These are phyloP conservation scores for Pyrus betulifolia DNA, from an alignment of 306 rosid species.

Conservation along the genomic window DNA sequence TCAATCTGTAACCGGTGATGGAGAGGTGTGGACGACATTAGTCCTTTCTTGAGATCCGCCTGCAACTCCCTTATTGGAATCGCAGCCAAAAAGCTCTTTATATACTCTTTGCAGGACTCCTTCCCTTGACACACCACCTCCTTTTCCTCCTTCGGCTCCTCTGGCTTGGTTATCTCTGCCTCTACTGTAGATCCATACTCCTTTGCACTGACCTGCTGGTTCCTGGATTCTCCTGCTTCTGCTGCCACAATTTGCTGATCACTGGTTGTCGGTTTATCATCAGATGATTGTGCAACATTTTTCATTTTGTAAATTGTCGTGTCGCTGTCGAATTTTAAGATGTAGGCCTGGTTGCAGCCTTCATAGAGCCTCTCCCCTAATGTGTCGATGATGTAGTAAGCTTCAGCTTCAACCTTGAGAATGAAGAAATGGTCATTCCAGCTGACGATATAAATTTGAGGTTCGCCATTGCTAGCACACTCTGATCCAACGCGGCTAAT, in stretches of 20 bases:
- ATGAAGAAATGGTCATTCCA: constrained; percentile 99
- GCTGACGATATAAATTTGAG: constrained; percentile 75
- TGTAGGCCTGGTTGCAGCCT: constrained; percentile 89
- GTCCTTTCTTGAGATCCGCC: constrained; percentile 89
- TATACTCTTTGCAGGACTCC: constrained; percentile 93
- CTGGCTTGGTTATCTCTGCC: constrained; percentile 18
- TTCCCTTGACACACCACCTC: constrained; percentile 72
- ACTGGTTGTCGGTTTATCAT: constrained; percentile 32
- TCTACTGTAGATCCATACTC: constrained; percentile 35
- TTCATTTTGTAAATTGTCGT: constrained; percentile 52
- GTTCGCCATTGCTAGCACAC: constrained; percentile 39
- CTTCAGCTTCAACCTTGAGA: constrained; percentile 85
- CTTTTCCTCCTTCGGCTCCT: constrained; percentile 48
- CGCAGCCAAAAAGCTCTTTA: constrained; percentile 96
- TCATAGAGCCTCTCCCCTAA: constrained; percentile 96
- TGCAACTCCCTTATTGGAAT: constrained; percentile 91
- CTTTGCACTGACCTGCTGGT: constrained; percentile 31
- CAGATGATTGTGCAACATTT: constrained; percentile 35
- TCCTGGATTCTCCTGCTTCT: constrained; percentile 37
- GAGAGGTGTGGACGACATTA: constrained; percentile 72
- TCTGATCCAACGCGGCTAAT: constrained; percentile 53
- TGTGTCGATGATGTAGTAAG: constrained; percentile 85
- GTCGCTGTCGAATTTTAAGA: constrained; percentile 72
- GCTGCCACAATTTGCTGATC: constrained; percentile 45
- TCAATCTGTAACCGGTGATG: constrained; percentile 94